phyloP scores from a whole-genome alignment of 306 rosid species.

The Begonia fuchsioides region DNA sequence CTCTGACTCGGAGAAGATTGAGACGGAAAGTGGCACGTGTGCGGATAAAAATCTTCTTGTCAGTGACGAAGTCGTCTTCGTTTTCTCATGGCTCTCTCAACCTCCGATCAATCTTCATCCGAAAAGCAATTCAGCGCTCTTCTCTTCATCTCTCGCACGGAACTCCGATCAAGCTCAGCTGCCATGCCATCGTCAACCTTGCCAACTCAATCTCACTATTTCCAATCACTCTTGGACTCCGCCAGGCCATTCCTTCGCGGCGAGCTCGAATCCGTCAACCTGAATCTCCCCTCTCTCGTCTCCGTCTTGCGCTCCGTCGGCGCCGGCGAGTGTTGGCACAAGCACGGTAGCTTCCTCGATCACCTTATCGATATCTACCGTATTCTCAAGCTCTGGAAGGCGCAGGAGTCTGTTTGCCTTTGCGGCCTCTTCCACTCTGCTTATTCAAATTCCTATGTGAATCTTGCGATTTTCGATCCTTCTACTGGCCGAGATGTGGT shows the following conservation, averaged over 20 bases:
- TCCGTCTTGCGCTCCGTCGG: constrained; percentile 50
- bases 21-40: too few relatives aligned
- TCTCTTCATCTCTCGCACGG: too few relatives aligned
- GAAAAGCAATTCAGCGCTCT: too few relatives aligned
- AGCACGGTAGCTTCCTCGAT: constrained; percentile 77
- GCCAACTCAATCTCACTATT: not conserved
- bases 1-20: too few relatives aligned
- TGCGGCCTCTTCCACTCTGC: constrained; percentile 93
- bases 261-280: constrained; percentile 39
- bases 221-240: constrained; percentile 26
- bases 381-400: constrained; percentile 64
- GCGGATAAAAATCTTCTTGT: too few relatives aligned
- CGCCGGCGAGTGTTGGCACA: constrained; percentile 95
- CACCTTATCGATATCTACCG: constrained; percentile 57
- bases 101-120: too few relatives aligned
- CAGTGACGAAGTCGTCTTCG: too few relatives aligned
- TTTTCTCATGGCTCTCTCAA: too few relatives aligned
- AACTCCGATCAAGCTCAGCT: too few relatives aligned
- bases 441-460: constrained; percentile 82
- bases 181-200: constrained; percentile 8
- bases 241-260: constrained; percentile 75
- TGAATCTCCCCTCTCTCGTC: constrained; percentile 33
- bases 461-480: constrained; percentile 79
- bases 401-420: constrained; percentile 36
- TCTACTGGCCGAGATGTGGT: constrained; percentile 64